A percentile compares a stretch with the other conserved stretches of the same genome.
phyloP scores from a whole-genome alignment of 768 basidiomycete species.

The Ramaria sp. region DNA sequence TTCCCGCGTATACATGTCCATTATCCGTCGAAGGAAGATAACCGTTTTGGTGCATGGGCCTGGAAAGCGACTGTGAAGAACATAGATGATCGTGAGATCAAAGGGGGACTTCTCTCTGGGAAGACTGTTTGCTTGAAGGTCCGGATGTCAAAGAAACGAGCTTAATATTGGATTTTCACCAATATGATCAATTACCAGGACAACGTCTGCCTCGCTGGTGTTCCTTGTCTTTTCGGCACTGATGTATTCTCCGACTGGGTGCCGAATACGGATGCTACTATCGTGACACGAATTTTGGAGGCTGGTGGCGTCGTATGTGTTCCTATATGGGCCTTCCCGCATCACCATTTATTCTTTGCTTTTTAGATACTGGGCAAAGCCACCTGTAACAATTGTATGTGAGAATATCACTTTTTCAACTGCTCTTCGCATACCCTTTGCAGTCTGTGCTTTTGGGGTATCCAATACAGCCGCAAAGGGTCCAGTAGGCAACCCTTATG shows the following conservation, averaged over 20 bases:
- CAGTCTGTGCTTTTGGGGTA: constrained; percentile 25
- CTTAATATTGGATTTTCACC: neutral
- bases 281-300: constrained; percentile 32
- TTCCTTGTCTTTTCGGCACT: constrained; percentile 33
- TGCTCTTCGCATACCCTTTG: neutral
- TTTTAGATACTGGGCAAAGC: constrained; percentile 24
- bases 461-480: constrained; percentile 28
- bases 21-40: constrained; percentile 17
- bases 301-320: constrained; percentile 22
- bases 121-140: constrained; percentile 29
- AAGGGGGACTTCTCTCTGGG: constrained; percentile 22
- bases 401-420: neutral
- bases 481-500: constrained; percentile 33
- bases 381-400: constrained; percentile 24
- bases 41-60: constrained; percentile 25
- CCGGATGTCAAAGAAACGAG: neutral
- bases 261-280: constrained; percentile 30
- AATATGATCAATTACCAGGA: constrained; percentile 15
- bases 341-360: neutral
- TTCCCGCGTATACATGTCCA: constrained; percentile 18
- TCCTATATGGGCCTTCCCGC: neutral
- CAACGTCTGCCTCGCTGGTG: constrained; percentile 27
- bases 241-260: constrained; percentile 23
- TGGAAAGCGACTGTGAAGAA: constrained; percentile 23
- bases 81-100: constrained; percentile 14